Evolutionary conservation across 176 grass and related monocot species (phyloP), one percentile per base, ranked within the genome.

Genomic region (Oryza longistaminata): DNA sequence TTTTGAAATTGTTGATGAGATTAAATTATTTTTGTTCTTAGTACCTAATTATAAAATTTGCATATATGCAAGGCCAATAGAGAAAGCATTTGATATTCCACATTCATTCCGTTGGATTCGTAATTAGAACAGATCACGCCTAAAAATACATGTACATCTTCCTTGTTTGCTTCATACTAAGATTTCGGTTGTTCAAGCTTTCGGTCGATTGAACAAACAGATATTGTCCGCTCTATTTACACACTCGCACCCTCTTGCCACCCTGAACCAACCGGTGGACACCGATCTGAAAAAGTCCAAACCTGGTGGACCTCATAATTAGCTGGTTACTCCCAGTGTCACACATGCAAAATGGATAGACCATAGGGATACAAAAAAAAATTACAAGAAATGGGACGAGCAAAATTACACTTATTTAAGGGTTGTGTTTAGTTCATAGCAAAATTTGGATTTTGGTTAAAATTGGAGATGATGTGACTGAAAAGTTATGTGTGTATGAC

Each of bases 301-400:
- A 83, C 70, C 81, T 70, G 64, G 85, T 84, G 89, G 85, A 71
- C 89, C 81, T 84, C 48, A 83, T 80, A 70, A 90, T 83, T 79
- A 87, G 58, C 50, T 52, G 80, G 80, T 80, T 68, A 64, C 74
- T 74, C 68, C 74, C 60, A 83, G 80, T 70, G 84, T 78, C 74
- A 52, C 80, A 80, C 75, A 80, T 87, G 85, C 85, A 74, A 83
- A 79, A 82, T 83, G 68, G 60, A 74, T 61, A 81, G 71, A 70
- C 9, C 66, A 72, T 0, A 69, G 13, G 15, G 7, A 64, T 24
- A 29, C 42, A 17, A 14, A 71, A 66, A 66, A 6, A 37, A 37
- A 5, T 35, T 11, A 33, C 22, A 49, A 40, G 21, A 71, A 27
- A 76, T n/a, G 17, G 1, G 53, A 58, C 19, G 53, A 6, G 1